phyloP scores from a whole-genome alignment of 768 basidiomycete species.

The Pleurotus platypus region DNA sequence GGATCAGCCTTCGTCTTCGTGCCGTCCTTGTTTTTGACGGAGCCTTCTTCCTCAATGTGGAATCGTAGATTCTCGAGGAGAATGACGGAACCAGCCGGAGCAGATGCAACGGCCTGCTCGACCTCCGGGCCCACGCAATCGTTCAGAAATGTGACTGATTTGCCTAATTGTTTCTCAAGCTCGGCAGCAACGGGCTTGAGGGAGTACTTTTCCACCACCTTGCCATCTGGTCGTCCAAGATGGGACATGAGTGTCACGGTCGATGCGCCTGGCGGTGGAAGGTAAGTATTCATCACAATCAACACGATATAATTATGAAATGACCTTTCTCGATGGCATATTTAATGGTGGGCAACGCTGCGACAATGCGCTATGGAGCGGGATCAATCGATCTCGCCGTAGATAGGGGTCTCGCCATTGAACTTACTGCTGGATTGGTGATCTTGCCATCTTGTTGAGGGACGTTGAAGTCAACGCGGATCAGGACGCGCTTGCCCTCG shows the following conservation, averaged over 20 bases:
- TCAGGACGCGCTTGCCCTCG: slow-evolving; percentile 84
- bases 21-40: slow-evolving; percentile 88
- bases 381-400: slow-evolving; percentile 11
- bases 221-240: slow-evolving; percentile 94
- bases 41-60: slow-evolving; percentile 98
- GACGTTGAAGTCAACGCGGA: slow-evolving; percentile 96
- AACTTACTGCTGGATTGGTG: slow-evolving; percentile 91
- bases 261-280: slow-evolving; percentile 55
- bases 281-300: slow-evolving; percentile 8
- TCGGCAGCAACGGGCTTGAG: slow-evolving; percentile 83
- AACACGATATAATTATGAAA: background rate
- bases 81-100: slow-evolving; percentile 67
- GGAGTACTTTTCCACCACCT: slow-evolving; percentile 84
- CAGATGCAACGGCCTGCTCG: slow-evolving; percentile 70
- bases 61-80: slow-evolving; percentile 97
- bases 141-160: slow-evolving; percentile 73
- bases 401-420: slow-evolving; percentile 11
- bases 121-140: slow-evolving; percentile 87
- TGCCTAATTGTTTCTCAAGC: slow-evolving; percentile 68
- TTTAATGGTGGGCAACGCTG: slow-evolving; percentile 92
- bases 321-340: slow-evolving; percentile 85
- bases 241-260: slow-evolving; percentile 95
- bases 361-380: slow-evolving; percentile 80
- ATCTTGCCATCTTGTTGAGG: slow-evolving; percentile 88
- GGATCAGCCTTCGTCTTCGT: slow-evolving; percentile 93